Conservation (phyloP, 768 basidiomycete genomes). For the Rhodotorula toruloides region DNA sequence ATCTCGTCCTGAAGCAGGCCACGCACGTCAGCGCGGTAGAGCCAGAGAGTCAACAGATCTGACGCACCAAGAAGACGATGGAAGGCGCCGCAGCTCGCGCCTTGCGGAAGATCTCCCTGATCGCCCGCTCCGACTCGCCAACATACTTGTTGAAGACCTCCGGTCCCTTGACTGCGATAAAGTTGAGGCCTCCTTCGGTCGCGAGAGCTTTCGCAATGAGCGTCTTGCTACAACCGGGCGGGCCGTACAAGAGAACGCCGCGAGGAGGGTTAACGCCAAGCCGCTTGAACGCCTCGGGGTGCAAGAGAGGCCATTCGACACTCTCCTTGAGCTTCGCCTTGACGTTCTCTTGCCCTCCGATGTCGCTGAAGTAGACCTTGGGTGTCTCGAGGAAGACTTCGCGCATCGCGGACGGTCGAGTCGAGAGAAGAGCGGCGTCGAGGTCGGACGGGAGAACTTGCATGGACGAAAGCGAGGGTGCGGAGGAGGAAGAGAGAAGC, state of each 20-base stretch:
- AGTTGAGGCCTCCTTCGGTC: slow-evolving; percentile 90
- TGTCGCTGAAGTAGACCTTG: slow-evolving; percentile 73
- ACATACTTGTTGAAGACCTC: slow-evolving; percentile 97
- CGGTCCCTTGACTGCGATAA: slow-evolving; percentile 93
- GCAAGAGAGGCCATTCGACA: slow-evolving; percentile 89
- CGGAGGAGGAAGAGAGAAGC: slow-evolving; percentile 47
- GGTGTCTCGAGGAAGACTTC: slow-evolving; percentile 85
- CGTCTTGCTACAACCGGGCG: slow-evolving; percentile 97
- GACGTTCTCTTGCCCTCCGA: slow-evolving; percentile 76
- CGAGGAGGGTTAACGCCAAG: slow-evolving; percentile 83
- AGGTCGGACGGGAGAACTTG: slow-evolving; percentile 61
- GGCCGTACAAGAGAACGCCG: slow-evolving; percentile 91
- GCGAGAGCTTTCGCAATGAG: slow-evolving; percentile 94
- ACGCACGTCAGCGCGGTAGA: neutral
- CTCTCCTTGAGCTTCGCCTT: slow-evolving; percentile 83
- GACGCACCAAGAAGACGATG: slow-evolving; percentile 88
- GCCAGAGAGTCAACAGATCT: neutral
- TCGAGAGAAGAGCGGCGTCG: slow-evolving; percentile 62
- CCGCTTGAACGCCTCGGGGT: slow-evolving; percentile 77
- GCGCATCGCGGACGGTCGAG: slow-evolving; percentile 89
- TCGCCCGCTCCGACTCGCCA: slow-evolving; percentile 91
- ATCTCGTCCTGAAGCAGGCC: slow-evolving; percentile 73
- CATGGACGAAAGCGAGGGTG: slow-evolving; percentile 44
- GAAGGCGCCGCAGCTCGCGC: slow-evolving; percentile 90
- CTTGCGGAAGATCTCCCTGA: slow-evolving; percentile 91